phyloP scores from a whole-genome alignment of 495 filamentous ascomycete genomes.

The Diplogelasinospora grovesii region DNA sequence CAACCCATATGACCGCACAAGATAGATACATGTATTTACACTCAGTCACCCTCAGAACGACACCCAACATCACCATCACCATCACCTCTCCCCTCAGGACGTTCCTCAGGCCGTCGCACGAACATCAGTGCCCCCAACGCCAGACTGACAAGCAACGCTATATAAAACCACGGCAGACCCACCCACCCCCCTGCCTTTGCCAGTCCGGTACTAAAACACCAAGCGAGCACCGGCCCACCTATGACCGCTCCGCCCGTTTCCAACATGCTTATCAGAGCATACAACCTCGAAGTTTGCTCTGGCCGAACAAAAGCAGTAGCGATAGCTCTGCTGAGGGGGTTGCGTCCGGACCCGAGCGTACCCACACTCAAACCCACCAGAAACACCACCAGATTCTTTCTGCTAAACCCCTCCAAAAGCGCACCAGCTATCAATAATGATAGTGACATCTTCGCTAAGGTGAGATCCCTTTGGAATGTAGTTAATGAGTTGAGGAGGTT shows the following conservation, averaged over 20 bases:
- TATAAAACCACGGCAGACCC: conserved; percentile 50
- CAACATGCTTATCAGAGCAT: conserved; percentile 49
- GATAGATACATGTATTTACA: too few species aligned
- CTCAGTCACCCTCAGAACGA: too few species aligned
- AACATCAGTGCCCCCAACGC: conserved; percentile 34
- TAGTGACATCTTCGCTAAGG: conserved; percentile 42
- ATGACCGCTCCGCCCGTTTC: conserved; percentile 49
- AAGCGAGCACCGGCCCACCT: conserved; percentile 47
- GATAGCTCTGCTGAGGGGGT: conserved; percentile 37
- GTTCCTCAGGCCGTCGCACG: conserved; percentile 36
- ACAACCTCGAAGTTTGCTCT: conserved; percentile 50
- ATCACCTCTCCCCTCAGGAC: too few species aligned
- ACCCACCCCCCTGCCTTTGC: conserved; percentile 44
- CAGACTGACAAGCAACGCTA: conserved; percentile 35
- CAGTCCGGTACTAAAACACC: conserved; percentile 47
- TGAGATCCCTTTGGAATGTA: conserved; percentile 44
- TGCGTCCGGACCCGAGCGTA: conserved; percentile 48
- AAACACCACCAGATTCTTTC: conserved; percentile 45
- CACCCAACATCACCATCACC: too few species aligned
- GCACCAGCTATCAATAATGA: conserved; percentile 30
- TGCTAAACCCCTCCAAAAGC: conserved; percentile 24
- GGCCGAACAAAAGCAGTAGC: conserved; percentile 46
- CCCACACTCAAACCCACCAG: conserved; percentile 48
- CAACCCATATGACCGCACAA: too few species aligned
- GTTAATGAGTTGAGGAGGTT: conserved; percentile 30